Percentiles rank a stretch among this genome's conserved stretches.
Conservation (phyloP, 306 rosid genomes). For the Lotus japonicus region DNA sequence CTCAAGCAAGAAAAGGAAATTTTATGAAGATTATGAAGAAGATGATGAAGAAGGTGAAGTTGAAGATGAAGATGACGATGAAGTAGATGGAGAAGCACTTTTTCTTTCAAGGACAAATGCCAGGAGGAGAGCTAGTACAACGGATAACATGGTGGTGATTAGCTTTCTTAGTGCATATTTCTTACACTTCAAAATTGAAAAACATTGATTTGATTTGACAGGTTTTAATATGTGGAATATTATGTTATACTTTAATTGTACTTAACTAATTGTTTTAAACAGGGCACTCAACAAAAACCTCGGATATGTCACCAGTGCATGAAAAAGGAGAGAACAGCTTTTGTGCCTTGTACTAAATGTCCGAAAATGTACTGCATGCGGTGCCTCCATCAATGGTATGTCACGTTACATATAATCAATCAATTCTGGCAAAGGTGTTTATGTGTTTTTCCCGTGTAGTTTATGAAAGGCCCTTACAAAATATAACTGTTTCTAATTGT, state of each 20-base stretch:
- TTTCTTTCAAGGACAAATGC: constrained; percentile 26
- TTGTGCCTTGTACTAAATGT: constrained; percentile 56
- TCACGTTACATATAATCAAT: not conserved
- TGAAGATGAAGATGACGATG: not conserved
- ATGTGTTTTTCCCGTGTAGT: not conserved
- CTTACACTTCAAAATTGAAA: not conserved
- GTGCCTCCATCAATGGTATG: constrained; percentile 66
- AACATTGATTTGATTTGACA: constrained; percentile 1
- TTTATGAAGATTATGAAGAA: not conserved
- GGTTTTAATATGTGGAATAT: not conserved
- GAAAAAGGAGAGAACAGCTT: constrained; percentile 37
- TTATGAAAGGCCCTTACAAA: not conserved
- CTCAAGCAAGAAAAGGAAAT: constrained; percentile 22
- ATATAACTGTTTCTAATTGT: constrained; percentile 12
- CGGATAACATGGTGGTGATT: not conserved
- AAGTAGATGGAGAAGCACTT: constrained; percentile 23
- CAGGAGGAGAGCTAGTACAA: constrained; percentile 34
- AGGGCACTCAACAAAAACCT: constrained; percentile 29
- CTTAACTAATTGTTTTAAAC: constrained; percentile 3
- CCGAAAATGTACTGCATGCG: constrained; percentile 51
- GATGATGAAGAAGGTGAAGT: not conserved
- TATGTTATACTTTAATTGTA: not conserved
- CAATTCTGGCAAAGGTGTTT: not conserved
- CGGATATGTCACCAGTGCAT: constrained; percentile 69
- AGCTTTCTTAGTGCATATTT: constrained; percentile 12